Conservation (phyloP, 2,329 filamentous ascomycete genomes). For the Fusarium domesticum region DNA sequence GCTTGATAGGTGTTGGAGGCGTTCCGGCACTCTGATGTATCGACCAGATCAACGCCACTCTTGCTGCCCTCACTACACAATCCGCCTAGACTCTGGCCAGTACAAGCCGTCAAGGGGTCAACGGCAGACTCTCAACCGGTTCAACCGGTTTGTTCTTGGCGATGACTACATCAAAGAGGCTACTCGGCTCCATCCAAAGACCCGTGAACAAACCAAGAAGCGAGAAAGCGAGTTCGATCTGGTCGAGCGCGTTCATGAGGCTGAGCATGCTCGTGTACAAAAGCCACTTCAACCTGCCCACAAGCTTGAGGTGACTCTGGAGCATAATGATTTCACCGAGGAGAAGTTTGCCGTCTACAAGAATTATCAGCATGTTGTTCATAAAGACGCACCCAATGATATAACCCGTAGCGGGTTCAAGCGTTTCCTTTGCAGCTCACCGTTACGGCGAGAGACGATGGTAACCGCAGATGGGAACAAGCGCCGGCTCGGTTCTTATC, state of each 20-base stretch:
- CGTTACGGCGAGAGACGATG: conserved; percentile 50
- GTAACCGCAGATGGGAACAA: conserved; percentile 48
- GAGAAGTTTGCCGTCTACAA: conserved; percentile 73
- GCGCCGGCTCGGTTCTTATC: conserved; percentile 66
- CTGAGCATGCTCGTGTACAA: conserved; percentile 55
- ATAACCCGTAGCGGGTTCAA: conserved; percentile 62
- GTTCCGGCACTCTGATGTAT: conserved; percentile 69
- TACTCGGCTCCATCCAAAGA: conserved; percentile 62
- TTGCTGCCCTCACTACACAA: conserved; percentile 90
- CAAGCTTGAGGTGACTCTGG: conserved; percentile 65
- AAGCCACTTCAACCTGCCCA: conserved; percentile 64
- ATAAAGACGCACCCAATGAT: conserved; percentile 60
- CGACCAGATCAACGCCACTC: conserved; percentile 73
- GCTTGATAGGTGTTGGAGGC: conserved; percentile 74
- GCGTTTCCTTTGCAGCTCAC: conserved; percentile 71
- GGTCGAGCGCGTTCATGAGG: conserved; percentile 64
- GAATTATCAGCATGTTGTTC: conserved; percentile 73
- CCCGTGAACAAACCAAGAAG: conserved; percentile 62
- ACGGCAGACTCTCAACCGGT: conserved; percentile 71
- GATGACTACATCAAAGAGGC: conserved; percentile 64
- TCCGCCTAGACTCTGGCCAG: conserved; percentile 64
- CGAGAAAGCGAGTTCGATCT: conserved; percentile 68
- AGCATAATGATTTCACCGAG: conserved; percentile 66
- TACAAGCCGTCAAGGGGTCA: conserved; percentile 71
- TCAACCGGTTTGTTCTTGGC: conserved; percentile 69